These are phyloP conservation scores for Fraxinus baroniana DNA, from an alignment of 305 asterid species.

Conservation along the genomic window DNA sequence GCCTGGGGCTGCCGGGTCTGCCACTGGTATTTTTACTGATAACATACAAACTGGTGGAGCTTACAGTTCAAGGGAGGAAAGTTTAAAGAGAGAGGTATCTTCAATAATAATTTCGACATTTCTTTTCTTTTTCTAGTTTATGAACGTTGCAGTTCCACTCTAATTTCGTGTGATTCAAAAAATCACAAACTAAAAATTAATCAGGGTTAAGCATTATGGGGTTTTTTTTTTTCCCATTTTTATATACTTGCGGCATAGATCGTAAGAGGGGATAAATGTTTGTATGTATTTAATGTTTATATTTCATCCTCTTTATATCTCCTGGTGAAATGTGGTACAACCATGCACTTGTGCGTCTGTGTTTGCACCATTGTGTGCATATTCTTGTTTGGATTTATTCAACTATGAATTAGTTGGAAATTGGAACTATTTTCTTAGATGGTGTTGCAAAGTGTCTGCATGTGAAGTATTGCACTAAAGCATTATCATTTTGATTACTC, in stretches of 20 bases:
- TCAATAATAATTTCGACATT: neutral
- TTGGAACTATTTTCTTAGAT: neutral
- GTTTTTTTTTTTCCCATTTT: neutral
- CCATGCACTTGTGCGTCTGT: neutral
- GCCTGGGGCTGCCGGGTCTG: slow-evolving; percentile 38
- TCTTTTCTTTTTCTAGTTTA: neutral
- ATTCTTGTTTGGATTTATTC: neutral
- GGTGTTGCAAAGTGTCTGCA: neutral
- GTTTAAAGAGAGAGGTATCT: slow-evolving; percentile 81
- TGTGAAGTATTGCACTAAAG: neutral
- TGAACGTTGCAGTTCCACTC: neutral
- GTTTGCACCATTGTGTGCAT: neutral
- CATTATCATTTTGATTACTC: neutral
- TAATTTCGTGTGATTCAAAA: neutral
- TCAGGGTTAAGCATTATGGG: neutral
- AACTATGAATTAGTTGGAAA: neutral
- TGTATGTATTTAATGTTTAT: neutral
- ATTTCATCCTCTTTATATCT: neutral
- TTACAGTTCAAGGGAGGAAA: slow-evolving; percentile 89
- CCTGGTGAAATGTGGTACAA: neutral
- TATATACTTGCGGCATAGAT: neutral
- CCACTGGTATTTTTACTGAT: slow-evolving; percentile 66
- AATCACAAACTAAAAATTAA: neutral
- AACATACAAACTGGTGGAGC: slow-evolving; percentile 93
- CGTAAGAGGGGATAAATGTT: neutral